A percentile compares a stretch with the other conserved stretches of the same genome.
Evolutionary conservation across 163 green algal genomes (phyloP).

Genomic region (Botryococcus braunii): DNA sequence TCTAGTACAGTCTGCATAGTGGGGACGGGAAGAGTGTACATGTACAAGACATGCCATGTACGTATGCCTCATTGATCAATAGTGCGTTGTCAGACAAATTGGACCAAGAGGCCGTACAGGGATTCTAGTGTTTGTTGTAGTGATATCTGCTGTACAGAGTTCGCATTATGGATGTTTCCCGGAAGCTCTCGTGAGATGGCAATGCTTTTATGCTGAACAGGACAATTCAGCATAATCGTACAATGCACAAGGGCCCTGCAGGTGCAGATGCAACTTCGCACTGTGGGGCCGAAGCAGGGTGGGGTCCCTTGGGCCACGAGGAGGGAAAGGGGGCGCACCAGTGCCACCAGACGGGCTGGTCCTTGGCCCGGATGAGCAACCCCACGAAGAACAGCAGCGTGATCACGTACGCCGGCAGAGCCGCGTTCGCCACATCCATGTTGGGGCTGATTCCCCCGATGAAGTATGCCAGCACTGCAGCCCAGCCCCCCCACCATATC

Average conservation of each 20-base stretch:
- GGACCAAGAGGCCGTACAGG: too few species aligned
- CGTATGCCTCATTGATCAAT: neutral
- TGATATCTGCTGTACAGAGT: too few species aligned
- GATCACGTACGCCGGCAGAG: slow-evolving; percentile 37
- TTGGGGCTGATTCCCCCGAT: slow-evolving; percentile 39
- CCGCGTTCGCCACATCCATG: slow-evolving; percentile 47
- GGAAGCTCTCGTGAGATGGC: neutral
- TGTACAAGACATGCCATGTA: neutral
- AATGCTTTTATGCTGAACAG: neutral
- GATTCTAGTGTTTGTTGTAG: too few species aligned
- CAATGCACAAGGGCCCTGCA: neutral
- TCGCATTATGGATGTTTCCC: too few species aligned
- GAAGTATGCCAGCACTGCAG: slow-evolving; percentile 44
- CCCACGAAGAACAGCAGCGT: slow-evolving; percentile 9
- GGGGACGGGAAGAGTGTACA: neutral
- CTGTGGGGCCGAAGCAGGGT: neutral
- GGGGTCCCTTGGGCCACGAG: neutral
- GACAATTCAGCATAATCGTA: neutral
- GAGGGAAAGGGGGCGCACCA: neutral
- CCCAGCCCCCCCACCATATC: too few species aligned
- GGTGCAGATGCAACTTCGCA: neutral
- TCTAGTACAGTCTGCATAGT: too few species aligned
- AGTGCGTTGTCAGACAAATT: neutral
- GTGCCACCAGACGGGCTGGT: slow-evolving; percentile 5
- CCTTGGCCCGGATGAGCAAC: slow-evolving; percentile 9